Evolutionary conservation across 768 basidiomycete species (phyloP).

Genomic region (Collybiopsis luxurians): DNA sequence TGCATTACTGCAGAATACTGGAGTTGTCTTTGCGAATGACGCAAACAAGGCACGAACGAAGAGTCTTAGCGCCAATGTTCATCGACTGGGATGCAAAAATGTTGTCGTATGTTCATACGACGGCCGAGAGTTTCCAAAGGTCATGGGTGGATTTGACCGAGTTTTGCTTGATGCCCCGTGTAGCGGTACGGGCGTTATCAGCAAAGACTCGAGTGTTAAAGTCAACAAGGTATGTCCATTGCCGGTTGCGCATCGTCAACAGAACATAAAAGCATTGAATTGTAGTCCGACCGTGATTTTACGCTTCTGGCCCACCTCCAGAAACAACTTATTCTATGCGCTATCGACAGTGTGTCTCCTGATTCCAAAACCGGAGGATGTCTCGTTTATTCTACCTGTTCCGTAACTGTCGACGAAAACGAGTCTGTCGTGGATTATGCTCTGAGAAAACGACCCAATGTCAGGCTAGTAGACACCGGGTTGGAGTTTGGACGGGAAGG

Average conservation of each 20-base stretch:
- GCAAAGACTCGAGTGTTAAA: constrained; percentile 96
- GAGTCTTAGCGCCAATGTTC: constrained; percentile 94
- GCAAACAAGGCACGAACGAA: constrained; percentile 93
- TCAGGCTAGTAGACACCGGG: constrained; percentile 88
- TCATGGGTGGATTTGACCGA: constrained; percentile 98
- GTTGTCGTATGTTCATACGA: constrained; percentile 97
- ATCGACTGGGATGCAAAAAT: constrained; percentile 97
- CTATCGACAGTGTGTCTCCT: constrained; percentile 92
- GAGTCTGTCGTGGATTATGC: constrained; percentile 98
- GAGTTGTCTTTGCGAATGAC: constrained; percentile 97
- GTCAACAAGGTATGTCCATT: constrained; percentile 81
- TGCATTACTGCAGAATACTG: constrained; percentile 95
- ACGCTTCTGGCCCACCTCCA: constrained; percentile 94
- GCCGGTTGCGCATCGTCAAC: not conserved
- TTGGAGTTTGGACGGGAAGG: constrained; percentile 93
- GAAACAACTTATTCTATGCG: constrained; percentile 97
- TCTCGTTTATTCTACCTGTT: constrained; percentile 98
- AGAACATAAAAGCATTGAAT: not conserved
- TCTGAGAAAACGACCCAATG: constrained; percentile 89
- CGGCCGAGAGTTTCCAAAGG: constrained; percentile 96
- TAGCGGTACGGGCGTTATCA: constrained; percentile 97
- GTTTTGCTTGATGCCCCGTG: constrained; percentile 97
- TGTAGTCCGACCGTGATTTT: constrained; percentile 91
- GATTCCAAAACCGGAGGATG: constrained; percentile 90
- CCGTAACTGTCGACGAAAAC: constrained; percentile 97